Conservation (phyloP, 805 yeast species). For the Wickerhamiella nectarea region DNA sequence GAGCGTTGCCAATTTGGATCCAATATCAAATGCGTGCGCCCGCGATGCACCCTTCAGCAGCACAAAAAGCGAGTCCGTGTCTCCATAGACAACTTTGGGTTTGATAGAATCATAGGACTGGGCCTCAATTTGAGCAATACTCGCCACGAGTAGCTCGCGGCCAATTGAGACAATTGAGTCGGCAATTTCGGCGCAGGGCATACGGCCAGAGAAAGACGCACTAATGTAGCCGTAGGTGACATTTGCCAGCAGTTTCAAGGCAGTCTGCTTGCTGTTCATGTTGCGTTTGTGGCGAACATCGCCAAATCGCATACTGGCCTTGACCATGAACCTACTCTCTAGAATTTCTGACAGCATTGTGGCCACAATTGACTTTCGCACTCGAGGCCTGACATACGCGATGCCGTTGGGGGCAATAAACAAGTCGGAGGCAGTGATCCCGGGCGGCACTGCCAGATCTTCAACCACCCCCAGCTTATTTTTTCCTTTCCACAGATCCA, state of each 20-base stretch:
- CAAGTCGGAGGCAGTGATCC: slow-evolving; percentile 43
- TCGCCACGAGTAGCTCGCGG: slow-evolving; percentile 62
- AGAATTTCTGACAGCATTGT: slow-evolving; percentile 75
- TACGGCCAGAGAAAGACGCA: slow-evolving; percentile 88
- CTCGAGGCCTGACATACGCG: slow-evolving; percentile 51
- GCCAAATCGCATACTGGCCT: slow-evolving; percentile 48
- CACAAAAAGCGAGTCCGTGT: slow-evolving; percentile 87
- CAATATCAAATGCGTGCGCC: slow-evolving; percentile 65
- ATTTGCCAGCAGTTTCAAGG: slow-evolving; percentile 79
- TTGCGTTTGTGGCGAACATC: slow-evolving; percentile 30
- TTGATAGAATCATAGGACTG: slow-evolving; percentile 43
- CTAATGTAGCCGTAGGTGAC: slow-evolving; percentile 95
- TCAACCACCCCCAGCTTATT: slow-evolving; percentile 28
- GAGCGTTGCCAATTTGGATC: slow-evolving; percentile 49
- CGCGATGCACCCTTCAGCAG: slow-evolving; percentile 72
- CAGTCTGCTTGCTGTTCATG: slow-evolving; percentile 67
- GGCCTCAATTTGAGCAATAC: slow-evolving; percentile 54
- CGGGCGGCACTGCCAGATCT: slow-evolving; percentile 39
- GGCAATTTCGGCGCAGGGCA: slow-evolving; percentile 94
- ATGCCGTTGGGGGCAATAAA: slow-evolving; percentile 78
- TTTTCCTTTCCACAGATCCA: slow-evolving; percentile 22
- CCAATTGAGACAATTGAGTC: slow-evolving; percentile 90
- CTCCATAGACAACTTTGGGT: slow-evolving; percentile 92
- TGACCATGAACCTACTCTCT: slow-evolving; percentile 66
- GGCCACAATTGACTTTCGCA: slow-evolving; percentile 62